Base-by-base conservation (phyloP, 345 rosid species). In the Excoecaria cochinchinensis region DNA sequence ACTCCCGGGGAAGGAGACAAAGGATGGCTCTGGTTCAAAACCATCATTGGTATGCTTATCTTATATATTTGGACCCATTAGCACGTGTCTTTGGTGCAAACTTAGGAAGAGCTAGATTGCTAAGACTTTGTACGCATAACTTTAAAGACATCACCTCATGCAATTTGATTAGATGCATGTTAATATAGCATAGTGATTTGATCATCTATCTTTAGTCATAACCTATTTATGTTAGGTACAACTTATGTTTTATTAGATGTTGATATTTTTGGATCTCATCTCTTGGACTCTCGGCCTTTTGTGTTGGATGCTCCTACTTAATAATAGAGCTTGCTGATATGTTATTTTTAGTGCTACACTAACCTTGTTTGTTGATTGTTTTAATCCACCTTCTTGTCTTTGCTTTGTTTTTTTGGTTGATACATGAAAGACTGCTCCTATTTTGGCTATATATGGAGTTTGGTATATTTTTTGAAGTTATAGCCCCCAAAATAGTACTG, bases 11-110 rank as follows among this genome's bases (percentile, higher is more conserved):
- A 88, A 87, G 84, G 94, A 87, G 69, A 81, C 60, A 19, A 87
- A 67, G 76, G 90, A 83, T 82, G 83, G 72, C 63, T 76, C 91
- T 61, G 74, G 74, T 51, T 73, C 69, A 50, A 76, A 82, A 71
- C 86, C 83, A 71, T 87, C 94, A 76, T 60, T 93, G 94, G 98
- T 95, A 87, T 50, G 83, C 65, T 61, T 65, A 74, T 46, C 21
- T 36, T 16, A 4, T 74, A 72, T 10, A 17, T 6, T 71, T 53
- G 53, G 48, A 46, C 50, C 21, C 36, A 16, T 67, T 5, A 39
- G 11, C 51, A 65, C 53, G 56, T 71, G 71, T 71, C 31, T 31
- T 63, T 64, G 50, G 24, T n/a, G 25, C 38, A 57, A 52, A 15
- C 8, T 71, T 58, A 65, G 46, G 31, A 57, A 24, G 73, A 55